Conservation (phyloP, 2,329 filamentous ascomycete genomes). For the Lachnellula arida region DNA sequence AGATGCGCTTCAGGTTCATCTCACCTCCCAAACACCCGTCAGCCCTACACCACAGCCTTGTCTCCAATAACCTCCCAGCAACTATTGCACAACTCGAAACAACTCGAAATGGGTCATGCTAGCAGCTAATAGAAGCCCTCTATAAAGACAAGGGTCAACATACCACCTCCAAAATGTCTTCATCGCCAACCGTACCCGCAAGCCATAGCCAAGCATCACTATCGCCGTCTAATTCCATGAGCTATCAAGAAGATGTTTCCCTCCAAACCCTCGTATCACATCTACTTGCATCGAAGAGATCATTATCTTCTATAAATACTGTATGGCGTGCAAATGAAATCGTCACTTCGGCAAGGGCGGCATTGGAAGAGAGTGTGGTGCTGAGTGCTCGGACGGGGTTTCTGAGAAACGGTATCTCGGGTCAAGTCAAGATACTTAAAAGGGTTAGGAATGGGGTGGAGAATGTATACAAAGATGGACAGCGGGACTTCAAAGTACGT, state of each 20-base stretch:
- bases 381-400: constrained; percentile 67
- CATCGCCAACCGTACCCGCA: constrained; percentile 10
- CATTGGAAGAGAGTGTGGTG: constrained; percentile 74
- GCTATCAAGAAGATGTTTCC: constrained; percentile 31
- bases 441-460: constrained; percentile 49
- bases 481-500: constrained; percentile 49
- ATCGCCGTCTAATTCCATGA: constrained; percentile 21
- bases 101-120: background rate
- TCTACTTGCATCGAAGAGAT: constrained; percentile 81
- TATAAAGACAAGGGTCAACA: background rate
- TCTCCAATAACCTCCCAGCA: background rate
- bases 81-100: background rate
- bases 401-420: constrained; percentile 55
- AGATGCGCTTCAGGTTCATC: too few relatives aligned
- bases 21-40: too few relatives aligned
- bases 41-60: background rate
- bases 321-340: constrained; percentile 86
- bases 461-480: constrained; percentile 52
- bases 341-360: constrained; percentile 67
- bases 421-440: constrained; percentile 49
- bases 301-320: constrained; percentile 75
- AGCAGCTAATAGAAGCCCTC: background rate
- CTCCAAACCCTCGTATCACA: constrained; percentile 79
- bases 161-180: constrained; percentile 10
- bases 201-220: constrained; percentile 26